Evolutionary conservation across 768 basidiomycete species (phyloP), one percentile per base, ranked within the genome.

Genomic region (Boletus subparvulus): DNA sequence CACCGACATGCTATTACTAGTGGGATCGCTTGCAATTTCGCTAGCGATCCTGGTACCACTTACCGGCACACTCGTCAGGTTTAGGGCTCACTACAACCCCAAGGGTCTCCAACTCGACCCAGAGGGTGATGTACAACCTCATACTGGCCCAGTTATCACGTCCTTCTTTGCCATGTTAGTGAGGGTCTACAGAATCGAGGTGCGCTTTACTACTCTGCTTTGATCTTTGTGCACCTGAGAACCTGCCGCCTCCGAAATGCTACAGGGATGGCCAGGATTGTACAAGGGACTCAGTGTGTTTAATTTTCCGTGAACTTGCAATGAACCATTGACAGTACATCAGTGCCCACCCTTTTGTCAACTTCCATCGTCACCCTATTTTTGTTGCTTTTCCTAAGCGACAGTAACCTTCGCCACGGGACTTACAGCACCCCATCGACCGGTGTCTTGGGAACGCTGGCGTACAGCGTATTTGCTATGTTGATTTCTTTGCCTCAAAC

Each of bases 81-180:
- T 89, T 68, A 80, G 92, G 71, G 89, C 88, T 32, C 91, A 93
- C 67, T 93, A 89, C 75, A 90, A 89, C 65, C 92, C 92, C 3
- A 89, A 88, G 70, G 89, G 87, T 36, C 83, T 94, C 40, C 88
- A 87, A 50, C 78, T 93, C 40, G 91, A 92, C 69, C 75, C 80
- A 32, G 90, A 91, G 66, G 90, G 87, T 33, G 84, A 80, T 46
- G 86, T 83, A n/a, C 80, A 85, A 69, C 83, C 89, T 0, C 84
- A 90, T 63, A 86, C 88, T 6, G 87, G 86, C 35, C 92, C 91
- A 55, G 80, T 90, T n/a, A 79, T 93, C 53, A 82, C 81, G 16
- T 84, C 86, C 4, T 91, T 86, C 73, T 81, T 90, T 61, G 83
- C 77, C 17, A 93, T 93, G 90, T 68, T 90, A 59, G 64, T 59